These are phyloP conservation scores for Pleurotus platypus DNA, from an alignment of 768 basidiomycete genomes.

Conservation along the genomic window DNA sequence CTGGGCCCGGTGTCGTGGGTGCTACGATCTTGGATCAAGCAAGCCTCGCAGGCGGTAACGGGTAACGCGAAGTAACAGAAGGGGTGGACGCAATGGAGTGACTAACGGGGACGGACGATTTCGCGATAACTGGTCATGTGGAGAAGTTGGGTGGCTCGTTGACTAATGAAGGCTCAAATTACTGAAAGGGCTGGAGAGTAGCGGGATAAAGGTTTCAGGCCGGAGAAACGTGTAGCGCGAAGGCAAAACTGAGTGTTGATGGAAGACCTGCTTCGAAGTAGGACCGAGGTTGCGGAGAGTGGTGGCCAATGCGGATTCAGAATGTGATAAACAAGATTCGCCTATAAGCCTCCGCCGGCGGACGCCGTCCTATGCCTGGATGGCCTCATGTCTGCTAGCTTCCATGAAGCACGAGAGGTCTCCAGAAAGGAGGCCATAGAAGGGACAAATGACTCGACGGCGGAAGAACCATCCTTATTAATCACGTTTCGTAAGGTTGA, in stretches of 20 bases:
- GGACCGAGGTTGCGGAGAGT: no score
- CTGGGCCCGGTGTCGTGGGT: no score
- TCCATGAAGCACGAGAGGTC: constrained; percentile 5
- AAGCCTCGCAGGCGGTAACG: no score
- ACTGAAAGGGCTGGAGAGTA: no score
- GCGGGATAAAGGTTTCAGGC: not conserved
- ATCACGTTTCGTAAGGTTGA: constrained; percentile 2
- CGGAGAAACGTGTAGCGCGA: not conserved
- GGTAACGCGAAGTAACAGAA: no score
- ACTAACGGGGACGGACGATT: no score
- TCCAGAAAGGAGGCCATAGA: not conserved
- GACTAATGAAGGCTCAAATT: no score
- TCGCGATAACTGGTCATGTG: not conserved
- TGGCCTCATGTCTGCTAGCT: constrained; percentile 8
- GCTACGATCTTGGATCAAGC: no score
- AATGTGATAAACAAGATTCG: constrained; percentile 10
- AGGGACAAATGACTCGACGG: not conserved
- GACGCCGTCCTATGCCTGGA: constrained; percentile 19
- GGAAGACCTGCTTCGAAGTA: not conserved
- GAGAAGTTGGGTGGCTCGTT: not conserved
- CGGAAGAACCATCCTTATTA: not conserved
- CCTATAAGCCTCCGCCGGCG: constrained; percentile 21
- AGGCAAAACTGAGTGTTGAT: not conserved
- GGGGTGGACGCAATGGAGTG: no score
- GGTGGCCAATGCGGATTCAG: not conserved